Percentiles rank a stretch among this genome's conserved stretches.
Evolutionary conservation across 1,139 yeast genomes (phyloP).

Genomic region (Yamadazyma atmosphaerica): DNA sequence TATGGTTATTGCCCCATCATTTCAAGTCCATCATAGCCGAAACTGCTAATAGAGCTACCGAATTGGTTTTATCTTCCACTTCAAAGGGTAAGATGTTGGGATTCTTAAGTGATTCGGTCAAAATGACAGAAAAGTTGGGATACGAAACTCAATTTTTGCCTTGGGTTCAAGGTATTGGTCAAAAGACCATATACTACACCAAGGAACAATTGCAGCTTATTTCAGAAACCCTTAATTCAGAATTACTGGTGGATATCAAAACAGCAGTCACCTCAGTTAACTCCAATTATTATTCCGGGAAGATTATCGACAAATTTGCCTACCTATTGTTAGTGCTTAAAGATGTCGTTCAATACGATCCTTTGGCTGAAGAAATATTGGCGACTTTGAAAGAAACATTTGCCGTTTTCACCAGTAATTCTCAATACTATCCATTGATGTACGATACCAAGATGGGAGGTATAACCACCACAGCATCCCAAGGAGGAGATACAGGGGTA

Average conservation of each 20-base stretch:
- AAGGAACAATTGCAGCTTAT: conserved; percentile 39
- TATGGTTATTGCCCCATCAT: conserved; percentile 77
- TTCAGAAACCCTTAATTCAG: conserved; percentile 48
- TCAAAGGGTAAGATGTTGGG: conserved; percentile 71
- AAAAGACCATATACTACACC: conserved; percentile 27
- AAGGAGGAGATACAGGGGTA: conserved; percentile 1
- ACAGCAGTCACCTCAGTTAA: conserved; percentile 57
- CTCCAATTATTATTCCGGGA: conserved; percentile 78
- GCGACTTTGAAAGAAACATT: conserved; percentile 59
- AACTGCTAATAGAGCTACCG: conserved; percentile 42
- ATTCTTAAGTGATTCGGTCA: conserved; percentile 50
- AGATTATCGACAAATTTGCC: conserved; percentile 72
- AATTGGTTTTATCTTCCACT: conserved; percentile 54
- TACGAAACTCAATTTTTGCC: conserved; percentile 61
- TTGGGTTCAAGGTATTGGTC: conserved; percentile 40
- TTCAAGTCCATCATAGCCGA: conserved; percentile 47
- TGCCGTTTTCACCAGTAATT: conserved; percentile 56
- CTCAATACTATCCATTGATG: conserved; percentile 59
- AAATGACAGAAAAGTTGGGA: conserved; percentile 51
- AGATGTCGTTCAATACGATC: conserved; percentile 50
- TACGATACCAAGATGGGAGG: conserved; percentile 43
- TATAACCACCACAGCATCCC: conserved; percentile 1
- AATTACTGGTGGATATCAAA: conserved; percentile 53
- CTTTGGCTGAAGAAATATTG: conserved; percentile 44
- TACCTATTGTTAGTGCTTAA: conserved; percentile 65